phyloP scores from a whole-genome alignment of 192 early-diverging fungal genomes.

The Pecoramyces ruminantium region DNA sequence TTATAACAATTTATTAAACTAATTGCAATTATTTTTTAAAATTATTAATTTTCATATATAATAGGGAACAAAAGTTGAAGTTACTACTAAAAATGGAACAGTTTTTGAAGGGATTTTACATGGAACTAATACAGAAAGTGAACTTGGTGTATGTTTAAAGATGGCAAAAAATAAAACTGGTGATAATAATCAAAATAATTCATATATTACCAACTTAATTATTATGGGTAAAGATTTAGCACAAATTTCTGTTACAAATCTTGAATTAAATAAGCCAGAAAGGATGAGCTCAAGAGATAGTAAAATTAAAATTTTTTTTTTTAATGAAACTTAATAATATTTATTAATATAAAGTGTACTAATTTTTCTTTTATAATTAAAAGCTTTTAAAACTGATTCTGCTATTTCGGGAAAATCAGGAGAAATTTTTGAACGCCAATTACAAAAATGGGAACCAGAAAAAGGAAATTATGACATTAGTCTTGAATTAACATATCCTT shows the following conservation, averaged over 20 bases:
- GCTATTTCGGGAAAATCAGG: slow-evolving; percentile 57
- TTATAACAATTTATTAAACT: neutral
- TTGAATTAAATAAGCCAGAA: slow-evolving; percentile 32
- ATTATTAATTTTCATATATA: neutral
- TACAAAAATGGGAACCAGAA: slow-evolving; percentile 74
- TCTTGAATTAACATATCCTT: neutral
- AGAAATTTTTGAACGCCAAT: slow-evolving; percentile 54
- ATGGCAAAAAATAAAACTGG: slow-evolving; percentile 25
- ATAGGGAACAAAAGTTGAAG: slow-evolving; percentile 48
- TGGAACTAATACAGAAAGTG: slow-evolving; percentile 31
- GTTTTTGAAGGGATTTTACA: slow-evolving; percentile 56
- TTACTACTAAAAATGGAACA: slow-evolving; percentile 32
- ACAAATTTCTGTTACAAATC: slow-evolving; percentile 22
- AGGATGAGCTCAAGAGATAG: slow-evolving; percentile 15
- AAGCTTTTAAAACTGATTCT: slow-evolving; percentile 67
- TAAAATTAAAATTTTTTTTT: too few species aligned
- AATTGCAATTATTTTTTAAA: neutral
- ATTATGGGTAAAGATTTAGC: slow-evolving; percentile 50
- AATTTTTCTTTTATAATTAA: neutral
- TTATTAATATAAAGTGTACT: too few species aligned
- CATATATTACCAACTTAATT: slow-evolving; percentile 26
- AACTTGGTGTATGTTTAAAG: slow-evolving; percentile 45
- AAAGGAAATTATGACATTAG: slow-evolving; percentile 13
- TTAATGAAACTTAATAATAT: too few species aligned
- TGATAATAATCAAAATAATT: slow-evolving; percentile 16